Evolutionary conservation across 805 yeast species (phyloP).

Genomic region (Scheffersomyces ergatensis): DNA sequence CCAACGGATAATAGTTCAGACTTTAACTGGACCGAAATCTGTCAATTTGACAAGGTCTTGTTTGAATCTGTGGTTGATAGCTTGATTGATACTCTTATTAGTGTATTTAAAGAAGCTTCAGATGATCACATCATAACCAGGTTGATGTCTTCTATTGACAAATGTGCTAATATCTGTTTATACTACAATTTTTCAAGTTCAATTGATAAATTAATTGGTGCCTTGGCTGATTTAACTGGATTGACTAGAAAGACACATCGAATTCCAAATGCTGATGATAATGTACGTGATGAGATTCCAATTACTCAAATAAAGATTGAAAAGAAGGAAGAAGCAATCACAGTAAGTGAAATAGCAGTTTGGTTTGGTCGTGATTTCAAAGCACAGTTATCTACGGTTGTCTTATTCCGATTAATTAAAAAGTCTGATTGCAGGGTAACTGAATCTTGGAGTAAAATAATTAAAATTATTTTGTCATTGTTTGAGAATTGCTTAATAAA

Average conservation of each 20-base stretch:
- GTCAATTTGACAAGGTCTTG: conserved; percentile 69
- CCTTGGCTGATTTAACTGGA: conserved; percentile 67
- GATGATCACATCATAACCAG: conserved; percentile 88
- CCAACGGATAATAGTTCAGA: conserved; percentile 2
- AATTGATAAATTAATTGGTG: conserved; percentile 65
- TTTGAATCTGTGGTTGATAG: conserved; percentile 63
- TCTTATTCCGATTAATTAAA: conserved; percentile 73
- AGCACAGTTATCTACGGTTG: conserved; percentile 86
- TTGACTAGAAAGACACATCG: conserved; percentile 44
- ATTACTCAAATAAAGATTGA: conserved; percentile 48
- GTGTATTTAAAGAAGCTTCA: conserved; percentile 80
- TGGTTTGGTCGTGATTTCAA: conserved; percentile 87
- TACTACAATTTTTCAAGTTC: conserved; percentile 54
- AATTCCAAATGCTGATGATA: conserved; percentile 19
- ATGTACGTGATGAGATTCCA: conserved; percentile 39
- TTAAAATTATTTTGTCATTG: conserved; percentile 59
- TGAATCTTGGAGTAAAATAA: conserved; percentile 58
- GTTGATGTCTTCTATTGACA: conserved; percentile 85
- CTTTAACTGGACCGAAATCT: conserved; percentile 9
- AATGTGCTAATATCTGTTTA: conserved; percentile 74
- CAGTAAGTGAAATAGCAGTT: conserved; percentile 79
- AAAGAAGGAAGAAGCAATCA: conserved; percentile 54
- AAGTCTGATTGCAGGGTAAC: conserved; percentile 52
- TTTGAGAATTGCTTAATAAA: conserved; percentile 71
- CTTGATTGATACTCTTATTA: conserved; percentile 69